Evolutionary conservation across 2,329 filamentous ascomycete species (phyloP).

Genomic region (Diplodia mutila): DNA sequence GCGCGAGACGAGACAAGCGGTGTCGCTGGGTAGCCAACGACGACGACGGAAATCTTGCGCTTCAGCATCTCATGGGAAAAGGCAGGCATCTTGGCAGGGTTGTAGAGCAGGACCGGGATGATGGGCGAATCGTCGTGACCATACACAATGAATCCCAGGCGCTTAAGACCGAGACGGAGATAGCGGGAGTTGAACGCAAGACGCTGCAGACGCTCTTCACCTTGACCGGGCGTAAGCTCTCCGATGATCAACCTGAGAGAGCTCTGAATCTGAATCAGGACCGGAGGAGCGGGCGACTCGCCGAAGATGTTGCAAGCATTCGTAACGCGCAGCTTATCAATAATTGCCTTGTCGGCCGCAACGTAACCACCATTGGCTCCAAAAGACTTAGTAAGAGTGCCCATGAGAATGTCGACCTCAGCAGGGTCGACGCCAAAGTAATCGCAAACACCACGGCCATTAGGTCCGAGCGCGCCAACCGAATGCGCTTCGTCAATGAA

Average conservation of each 20-base stretch:
- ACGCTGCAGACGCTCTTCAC: conserved; percentile 91
- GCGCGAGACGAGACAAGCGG: conserved; percentile 93
- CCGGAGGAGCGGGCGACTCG: conserved; percentile 83
- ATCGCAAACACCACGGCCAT: conserved; percentile 91
- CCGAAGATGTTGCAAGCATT: conserved; percentile 87
- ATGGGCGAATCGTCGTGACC: conserved; percentile 98
- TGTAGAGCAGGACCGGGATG: conserved; percentile 90
- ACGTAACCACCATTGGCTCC: conserved; percentile 97
- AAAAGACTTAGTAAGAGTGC: conserved; percentile 96
- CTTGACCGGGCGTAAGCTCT: conserved; percentile 85
- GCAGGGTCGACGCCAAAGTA: conserved; percentile 90
- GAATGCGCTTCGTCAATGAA: conserved; percentile 98
- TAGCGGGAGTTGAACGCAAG: conserved; percentile 98
- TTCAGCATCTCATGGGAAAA: conserved; percentile 99
- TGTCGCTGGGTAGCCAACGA: conserved; percentile 95
- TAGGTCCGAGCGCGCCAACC: conserved; percentile 86
- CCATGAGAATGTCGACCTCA: conserved; percentile 95
- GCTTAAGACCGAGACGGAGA: conserved; percentile 94
- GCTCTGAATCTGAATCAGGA: conserved; percentile 87
- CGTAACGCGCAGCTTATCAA: conserved; percentile 84
- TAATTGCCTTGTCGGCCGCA: conserved; percentile 83
- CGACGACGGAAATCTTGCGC: conserved; percentile 95
- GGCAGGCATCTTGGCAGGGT: conserved; percentile 98
- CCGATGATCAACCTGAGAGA: conserved; percentile 88
- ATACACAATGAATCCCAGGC: conserved; percentile 94